Base-by-base conservation (phyloP, 352 stramenopile genomes). In the Globisporangium cystogenes region DNA sequence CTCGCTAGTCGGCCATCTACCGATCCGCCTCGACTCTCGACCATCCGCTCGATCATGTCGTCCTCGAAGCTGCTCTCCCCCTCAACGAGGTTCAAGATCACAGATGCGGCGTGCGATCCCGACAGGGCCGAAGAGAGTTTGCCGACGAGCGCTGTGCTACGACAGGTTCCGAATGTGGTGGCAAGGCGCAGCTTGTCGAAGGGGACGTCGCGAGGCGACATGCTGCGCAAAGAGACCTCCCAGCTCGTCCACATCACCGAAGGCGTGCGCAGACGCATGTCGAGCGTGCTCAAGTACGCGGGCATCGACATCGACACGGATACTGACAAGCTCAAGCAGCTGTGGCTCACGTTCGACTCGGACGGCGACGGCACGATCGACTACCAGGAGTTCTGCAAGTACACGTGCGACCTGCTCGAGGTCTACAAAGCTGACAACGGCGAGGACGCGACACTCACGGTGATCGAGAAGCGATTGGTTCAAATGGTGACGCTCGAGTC, bases 331-430 rank as follows among this genome's bases (percentile, higher is more conserved):
- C 53, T 71, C n/a, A 62, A 71, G n/a, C 52, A 69, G 4, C 23
- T 78, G 6, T 78, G 66, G 69, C 45, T 63, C 7, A 65, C 70
- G 1, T 78, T 78, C 45, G 69, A 78, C 48, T 58, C 64, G 20
- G 63, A 78, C 31, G 59, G 66, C 12, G 69, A 75, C 27, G 69
- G 66, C 1, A 71, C 70, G 23, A 75, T 78, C 31, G 69, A 78
- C 33, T 78, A 57, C 47, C 55, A 65, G 27, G 69, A 78, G 51
- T 78, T 78, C 48, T 75, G 66, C 46, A 64, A 60, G n/a, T 75
- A 73, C 58, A 71, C 66, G 3, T 68, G 55, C 15, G 64, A 75
- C 41, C 46, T 78, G 12, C 60, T 75, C 20, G 60, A 78, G 20
- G 18, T 67, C 29, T 44, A 67, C 21, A 65, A 63, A 21, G 66